Conservation (phyloP, 441 rosid genomes). For the Pelargonium myrrhifolium region DNA sequence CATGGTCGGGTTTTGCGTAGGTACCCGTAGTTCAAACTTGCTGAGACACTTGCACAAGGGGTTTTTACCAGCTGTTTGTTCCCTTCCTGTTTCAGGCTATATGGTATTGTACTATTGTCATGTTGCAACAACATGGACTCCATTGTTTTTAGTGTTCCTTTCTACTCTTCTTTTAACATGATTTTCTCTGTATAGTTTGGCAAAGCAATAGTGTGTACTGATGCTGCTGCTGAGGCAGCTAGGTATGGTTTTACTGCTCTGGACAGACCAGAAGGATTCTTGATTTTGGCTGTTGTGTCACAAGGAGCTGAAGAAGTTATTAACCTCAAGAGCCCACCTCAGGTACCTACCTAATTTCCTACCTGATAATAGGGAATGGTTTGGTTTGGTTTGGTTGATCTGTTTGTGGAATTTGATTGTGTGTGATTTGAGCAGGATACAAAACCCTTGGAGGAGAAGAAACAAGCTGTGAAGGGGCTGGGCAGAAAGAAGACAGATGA, state of each 20-base stretch:
- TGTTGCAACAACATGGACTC: neutral
- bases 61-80: slow-evolving; percentile 58
- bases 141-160: neutral
- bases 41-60: slow-evolving; percentile 67
- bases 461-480: slow-evolving; percentile 50
- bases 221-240: slow-evolving; percentile 79
- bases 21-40: slow-evolving; percentile 61
- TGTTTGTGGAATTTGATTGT: neutral
- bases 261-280: slow-evolving; percentile 68
- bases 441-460: slow-evolving; percentile 45
- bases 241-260: slow-evolving; percentile 62
- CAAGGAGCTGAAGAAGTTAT: slow-evolving; percentile 39
- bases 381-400: too few species aligned
- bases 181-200: slow-evolving; percentile 41
- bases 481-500: slow-evolving; percentile 73
- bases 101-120: slow-evolving; percentile 56
- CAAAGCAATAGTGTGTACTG: slow-evolving; percentile 65
- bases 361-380: too few species aligned
- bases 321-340: slow-evolving; percentile 42
- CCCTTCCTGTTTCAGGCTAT: slow-evolving; percentile 67
- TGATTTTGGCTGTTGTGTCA: slow-evolving; percentile 54
- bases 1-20: slow-evolving; percentile 19
- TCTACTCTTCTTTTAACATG: neutral
- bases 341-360: too few species aligned
- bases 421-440: slow-evolving; percentile 35